A percentile compares a stretch with the other conserved stretches of the same genome.
Evolutionary conservation across 164 flowering plant genomes (phyloP).

Genomic region (Stephania cephalantha): DNA sequence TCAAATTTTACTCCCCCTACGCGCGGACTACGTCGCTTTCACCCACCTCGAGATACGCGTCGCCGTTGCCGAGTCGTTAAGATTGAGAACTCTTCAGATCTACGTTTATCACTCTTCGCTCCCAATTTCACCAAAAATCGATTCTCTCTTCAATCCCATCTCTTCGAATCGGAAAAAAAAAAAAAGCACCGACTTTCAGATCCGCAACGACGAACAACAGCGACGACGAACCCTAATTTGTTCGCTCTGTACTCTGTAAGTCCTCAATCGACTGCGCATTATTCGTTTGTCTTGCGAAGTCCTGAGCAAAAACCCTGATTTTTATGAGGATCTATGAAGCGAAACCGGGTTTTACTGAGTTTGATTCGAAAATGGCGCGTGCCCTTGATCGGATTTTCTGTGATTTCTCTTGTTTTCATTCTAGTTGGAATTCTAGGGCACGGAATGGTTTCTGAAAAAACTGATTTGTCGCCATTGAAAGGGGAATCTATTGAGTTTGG

Average conservation of each 20-base stretch:
- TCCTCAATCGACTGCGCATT: not conserved
- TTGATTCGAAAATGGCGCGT: constrained; percentile 33
- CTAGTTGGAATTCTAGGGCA: constrained; percentile 18
- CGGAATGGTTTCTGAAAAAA: not conserved
- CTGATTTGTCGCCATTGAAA: constrained; percentile 6
- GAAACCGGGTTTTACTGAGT: constrained; percentile 14
- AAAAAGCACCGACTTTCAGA: not conserved
- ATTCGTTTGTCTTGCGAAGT: not conserved
- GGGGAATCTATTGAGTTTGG: constrained; percentile 3
- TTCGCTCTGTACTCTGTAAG: not conserved
- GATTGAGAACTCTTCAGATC: not conserved
- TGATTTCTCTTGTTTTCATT: constrained; percentile 22
- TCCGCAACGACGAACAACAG: not conserved
- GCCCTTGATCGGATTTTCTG: constrained; percentile 22
- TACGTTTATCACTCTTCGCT: not conserved
- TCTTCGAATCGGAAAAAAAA: not conserved
- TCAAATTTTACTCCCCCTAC: not conserved
- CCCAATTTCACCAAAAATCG: not conserved
- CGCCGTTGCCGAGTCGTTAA: not conserved
- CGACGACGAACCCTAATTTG: not conserved
- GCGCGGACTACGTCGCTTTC: not conserved
- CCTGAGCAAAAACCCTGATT: not conserved
- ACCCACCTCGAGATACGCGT: not conserved
- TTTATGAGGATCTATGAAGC: constrained; percentile 35
- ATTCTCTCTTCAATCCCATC: not conserved